Conservation (phyloP, 495 filamentous ascomycete genomes). For the Talaromyces wortmannii region DNA sequence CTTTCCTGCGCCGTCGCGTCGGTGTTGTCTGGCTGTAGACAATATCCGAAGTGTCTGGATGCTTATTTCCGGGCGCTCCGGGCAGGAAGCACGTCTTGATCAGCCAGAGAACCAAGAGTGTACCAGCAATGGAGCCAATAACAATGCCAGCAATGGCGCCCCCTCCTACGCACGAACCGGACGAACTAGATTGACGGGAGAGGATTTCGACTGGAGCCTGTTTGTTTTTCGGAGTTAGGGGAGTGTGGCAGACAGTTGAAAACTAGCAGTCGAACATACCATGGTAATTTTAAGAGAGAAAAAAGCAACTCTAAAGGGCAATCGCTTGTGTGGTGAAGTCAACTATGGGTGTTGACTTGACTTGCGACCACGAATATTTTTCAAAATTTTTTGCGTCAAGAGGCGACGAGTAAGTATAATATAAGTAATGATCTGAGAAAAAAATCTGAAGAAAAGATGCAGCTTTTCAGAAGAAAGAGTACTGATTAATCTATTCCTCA, state of each 20-base stretch:
- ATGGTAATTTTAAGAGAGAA: too few species aligned
- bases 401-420: too few species aligned
- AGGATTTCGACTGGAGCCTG: conserved; percentile 7
- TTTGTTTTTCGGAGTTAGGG: background rate
- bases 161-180: conserved; percentile 29
- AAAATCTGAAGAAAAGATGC: too few species aligned
- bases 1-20: conserved; percentile 12
- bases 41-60: conserved; percentile 19
- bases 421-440: too few species aligned
- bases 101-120: conserved; percentile 50
- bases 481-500: too few species aligned
- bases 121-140: conserved; percentile 49
- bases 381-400: too few species aligned
- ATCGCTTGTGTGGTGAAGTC: too few species aligned
- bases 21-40: conserved; percentile 6
- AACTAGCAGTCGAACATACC: too few species aligned
- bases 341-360: too few species aligned
- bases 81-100: conserved; percentile 19
- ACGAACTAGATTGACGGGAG: conserved; percentile 13
- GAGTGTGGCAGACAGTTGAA: background rate
- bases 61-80: conserved; percentile 11
- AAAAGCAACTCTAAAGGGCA: too few species aligned
- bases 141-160: conserved; percentile 56
- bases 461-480: too few species aligned
- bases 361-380: too few species aligned